phyloP scores from a whole-genome alignment of 1,139 yeast species.

The Debaryomyces nepalensis region DNA sequence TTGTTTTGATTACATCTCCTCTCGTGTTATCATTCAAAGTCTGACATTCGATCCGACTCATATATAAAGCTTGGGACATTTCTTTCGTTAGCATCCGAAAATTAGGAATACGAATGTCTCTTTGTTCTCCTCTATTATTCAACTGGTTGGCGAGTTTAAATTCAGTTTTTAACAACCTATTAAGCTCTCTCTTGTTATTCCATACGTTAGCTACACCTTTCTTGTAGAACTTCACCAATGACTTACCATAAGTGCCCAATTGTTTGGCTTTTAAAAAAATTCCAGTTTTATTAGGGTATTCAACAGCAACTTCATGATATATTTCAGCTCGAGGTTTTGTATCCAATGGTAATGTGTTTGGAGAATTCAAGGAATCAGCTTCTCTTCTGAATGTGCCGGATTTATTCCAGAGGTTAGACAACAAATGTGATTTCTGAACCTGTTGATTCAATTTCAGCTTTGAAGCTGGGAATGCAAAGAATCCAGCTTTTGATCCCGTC shows the following conservation, averaged over 20 bases:
- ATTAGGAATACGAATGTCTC: slow-evolving; percentile 30
- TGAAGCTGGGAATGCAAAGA: slow-evolving; percentile 24
- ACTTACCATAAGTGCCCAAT: slow-evolving; percentile 42
- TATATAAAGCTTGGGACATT: slow-evolving; percentile 43
- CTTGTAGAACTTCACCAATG: slow-evolving; percentile 52
- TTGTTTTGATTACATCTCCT: slow-evolving; percentile 27
- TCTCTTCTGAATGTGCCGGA: slow-evolving; percentile 1
- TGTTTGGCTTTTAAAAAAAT: slow-evolving; percentile 38
- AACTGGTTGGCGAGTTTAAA: slow-evolving; percentile 30
- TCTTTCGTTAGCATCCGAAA: slow-evolving; percentile 34
- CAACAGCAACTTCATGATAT: slow-evolving; percentile 30
- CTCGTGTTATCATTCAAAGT: slow-evolving; percentile 20
- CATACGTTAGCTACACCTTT: slow-evolving; percentile 58
- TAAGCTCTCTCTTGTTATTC: slow-evolving; percentile 37
- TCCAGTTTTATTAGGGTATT: slow-evolving; percentile 26
- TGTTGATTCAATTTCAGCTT: slow-evolving; percentile 19
- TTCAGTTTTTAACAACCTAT: slow-evolving; percentile 25
- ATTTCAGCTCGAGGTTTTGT: slow-evolving; percentile 37
- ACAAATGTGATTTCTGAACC: slow-evolving; percentile 22
- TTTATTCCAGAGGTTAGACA: slow-evolving; percentile 23
- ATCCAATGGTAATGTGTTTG: slow-evolving; percentile 44
- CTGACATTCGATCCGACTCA: slow-evolving; percentile 33
- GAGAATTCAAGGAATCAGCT: slow-evolving; percentile 32
- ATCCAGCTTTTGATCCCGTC: slow-evolving; percentile 11
- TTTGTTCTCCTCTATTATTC: slow-evolving; percentile 31